Base-by-base conservation (phyloP, 140 eudicot genomes). In the Artemisia princeps region DNA sequence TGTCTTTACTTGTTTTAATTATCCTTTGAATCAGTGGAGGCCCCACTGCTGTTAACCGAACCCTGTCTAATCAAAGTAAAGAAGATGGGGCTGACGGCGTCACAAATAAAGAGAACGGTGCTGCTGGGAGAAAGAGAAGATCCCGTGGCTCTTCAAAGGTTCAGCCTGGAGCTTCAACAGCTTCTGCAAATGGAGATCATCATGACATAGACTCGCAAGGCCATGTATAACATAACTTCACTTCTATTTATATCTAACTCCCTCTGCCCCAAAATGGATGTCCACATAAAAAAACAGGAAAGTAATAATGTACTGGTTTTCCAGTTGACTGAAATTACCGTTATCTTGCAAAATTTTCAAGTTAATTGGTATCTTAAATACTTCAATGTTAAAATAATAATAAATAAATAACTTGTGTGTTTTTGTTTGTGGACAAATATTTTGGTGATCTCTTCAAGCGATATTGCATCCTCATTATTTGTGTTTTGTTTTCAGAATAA, bases 51-150 rank as follows among this genome's bases (percentile, higher is more conserved):
- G 68, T 80, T 57, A 75, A 77, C 61, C 82, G 83, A 61, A 59
- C 79, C 37, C 60, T 81, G 51, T 74, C 86, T 64, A 77, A 65
- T 67, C 83, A 76, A 44, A 79, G 26, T 42, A 86, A 67, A 71
- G 84, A 65, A 2, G 49, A 56, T 64, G 70, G 62, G 12, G 68
- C 46, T 30, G 26, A 56, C 10, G 44, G 44, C 10, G 44, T 37
- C 44, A 6, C 44, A 37, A 37, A 37, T 6, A 37, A 37, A 37
- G 44, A 37, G 9, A 37, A 37, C 0, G 40, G 20, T 2, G 53
- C 26, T 70, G 73, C 61, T 60, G 61, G 77, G 52, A 72, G 70
- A 68, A 76, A 76, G 69, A 78, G 73, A 73, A 86, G 76, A 73
- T 68, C 51, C 2, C 61, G 59, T 20, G 70, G 70, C 15, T 37